Evolutionary conservation across 306 rosid species (phyloP).

Genomic region (Psophocarpus tetragonolobus): DNA sequence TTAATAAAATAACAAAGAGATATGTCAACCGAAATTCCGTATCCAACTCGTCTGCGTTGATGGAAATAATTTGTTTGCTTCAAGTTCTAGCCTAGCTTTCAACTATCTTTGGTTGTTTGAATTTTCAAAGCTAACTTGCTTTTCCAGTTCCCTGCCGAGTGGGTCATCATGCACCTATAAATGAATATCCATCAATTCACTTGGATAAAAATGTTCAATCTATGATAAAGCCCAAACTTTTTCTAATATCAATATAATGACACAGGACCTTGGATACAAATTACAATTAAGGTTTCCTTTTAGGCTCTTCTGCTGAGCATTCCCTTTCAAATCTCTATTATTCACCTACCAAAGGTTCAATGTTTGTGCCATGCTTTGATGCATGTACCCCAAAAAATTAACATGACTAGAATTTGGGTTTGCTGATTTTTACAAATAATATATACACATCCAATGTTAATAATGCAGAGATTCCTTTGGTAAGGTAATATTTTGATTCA

Average conservation of each 20-base stretch:
- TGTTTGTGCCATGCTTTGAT: not conserved
- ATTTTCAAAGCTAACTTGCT: not conserved
- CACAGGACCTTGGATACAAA: not conserved
- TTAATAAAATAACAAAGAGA: no score
- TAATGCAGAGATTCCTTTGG: not conserved
- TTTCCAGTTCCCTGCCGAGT: not conserved
- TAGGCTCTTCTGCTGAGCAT: conserved; percentile 25
- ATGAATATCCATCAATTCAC: conserved; percentile 14
- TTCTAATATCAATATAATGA: not conserved
- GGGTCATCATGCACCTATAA: conserved; percentile 21
- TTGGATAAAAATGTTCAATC: not conserved
- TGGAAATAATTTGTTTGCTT: not conserved
- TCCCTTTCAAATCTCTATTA: conserved; percentile 29
- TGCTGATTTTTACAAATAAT: not conserved
- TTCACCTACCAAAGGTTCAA: not conserved
- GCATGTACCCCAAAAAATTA: not conserved
- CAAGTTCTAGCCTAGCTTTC: not conserved
- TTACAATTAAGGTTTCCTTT: conserved; percentile 30
- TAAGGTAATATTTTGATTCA: conserved; percentile 24
- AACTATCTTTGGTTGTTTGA: not conserved
- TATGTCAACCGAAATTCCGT: no score
- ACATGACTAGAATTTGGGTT: not conserved
- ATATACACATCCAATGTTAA: not conserved
- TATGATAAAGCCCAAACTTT: not conserved
- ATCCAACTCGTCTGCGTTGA: not conserved